phyloP scores from a whole-genome alignment of 148 eudicot species.

The Rhododendron ferrugineum region DNA sequence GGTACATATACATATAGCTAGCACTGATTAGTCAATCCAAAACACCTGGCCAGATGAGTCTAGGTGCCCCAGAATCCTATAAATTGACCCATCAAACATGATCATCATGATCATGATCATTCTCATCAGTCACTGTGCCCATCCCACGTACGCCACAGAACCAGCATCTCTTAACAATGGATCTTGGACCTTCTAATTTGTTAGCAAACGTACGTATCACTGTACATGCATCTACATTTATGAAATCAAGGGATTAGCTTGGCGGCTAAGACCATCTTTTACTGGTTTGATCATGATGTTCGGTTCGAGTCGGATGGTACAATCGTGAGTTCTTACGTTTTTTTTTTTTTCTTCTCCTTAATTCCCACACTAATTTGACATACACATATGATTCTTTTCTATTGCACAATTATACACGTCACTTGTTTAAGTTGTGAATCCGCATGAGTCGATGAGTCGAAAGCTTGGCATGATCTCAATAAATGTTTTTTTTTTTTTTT shows the following conservation, averaged over 20 bases:
- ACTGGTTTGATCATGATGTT: background rate
- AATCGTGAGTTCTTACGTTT: background rate
- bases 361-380: background rate
- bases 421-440: background rate
- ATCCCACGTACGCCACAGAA: background rate
- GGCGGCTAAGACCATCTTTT: background rate
- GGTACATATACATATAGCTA: background rate
- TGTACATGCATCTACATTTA: background rate
- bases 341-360: background rate
- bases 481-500: no score
- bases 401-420: background rate
- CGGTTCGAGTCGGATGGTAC: background rate
- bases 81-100: background rate
- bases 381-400: background rate
- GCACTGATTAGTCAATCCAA: constrained; percentile 2
- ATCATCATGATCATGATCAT: background rate
- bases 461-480: background rate
- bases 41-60: background rate
- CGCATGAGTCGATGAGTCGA: background rate
- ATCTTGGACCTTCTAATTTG: background rate
- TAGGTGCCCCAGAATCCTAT: background rate
- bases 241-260: background rate
- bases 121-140: background rate
- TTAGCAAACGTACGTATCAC: background rate
- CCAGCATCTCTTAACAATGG: background rate